These are phyloP conservation scores for Mucor irregularis DNA, from an alignment of 371 early-diverging fungal genomes.

Conservation along the genomic window DNA sequence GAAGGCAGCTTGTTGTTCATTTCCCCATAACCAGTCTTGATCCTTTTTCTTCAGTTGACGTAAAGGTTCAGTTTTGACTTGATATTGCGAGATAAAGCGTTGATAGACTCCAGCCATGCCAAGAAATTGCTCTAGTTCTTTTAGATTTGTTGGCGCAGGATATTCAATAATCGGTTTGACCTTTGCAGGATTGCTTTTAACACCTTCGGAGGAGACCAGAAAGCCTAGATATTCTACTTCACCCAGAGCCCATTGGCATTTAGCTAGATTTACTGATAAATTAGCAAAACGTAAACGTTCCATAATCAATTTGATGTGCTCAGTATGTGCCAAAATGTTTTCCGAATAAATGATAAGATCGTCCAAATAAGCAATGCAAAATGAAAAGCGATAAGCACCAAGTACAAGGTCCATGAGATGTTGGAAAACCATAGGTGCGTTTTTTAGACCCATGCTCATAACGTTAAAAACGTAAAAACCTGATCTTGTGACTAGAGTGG, in stretches of 20 bases:
- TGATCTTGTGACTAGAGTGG: neutral
- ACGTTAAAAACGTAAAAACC: no score
- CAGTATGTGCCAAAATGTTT: neutral
- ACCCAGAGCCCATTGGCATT: no score
- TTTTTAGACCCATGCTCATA: slow-evolving; percentile 17
- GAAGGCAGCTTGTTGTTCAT: neutral
- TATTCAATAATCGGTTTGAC: neutral
- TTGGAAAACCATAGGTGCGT: slow-evolving; percentile 16
- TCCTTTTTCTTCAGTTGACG: neutral
- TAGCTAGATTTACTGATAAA: no score
- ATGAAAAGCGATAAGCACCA: neutral
- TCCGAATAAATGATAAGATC: slow-evolving; percentile 12
- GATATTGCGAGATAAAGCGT: neutral
- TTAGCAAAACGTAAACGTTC: neutral
- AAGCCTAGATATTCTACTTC: neutral
- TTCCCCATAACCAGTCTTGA: neutral
- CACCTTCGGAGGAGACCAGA: neutral
- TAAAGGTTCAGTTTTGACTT: slow-evolving; percentile 1
- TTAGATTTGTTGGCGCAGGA: neutral
- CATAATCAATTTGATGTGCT: slow-evolving; percentile 1
- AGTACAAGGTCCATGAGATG: slow-evolving; percentile 11
- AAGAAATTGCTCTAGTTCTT: neutral
- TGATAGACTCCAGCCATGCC: neutral
- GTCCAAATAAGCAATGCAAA: slow-evolving; percentile 10
- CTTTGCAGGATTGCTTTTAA: neutral